Base-by-base conservation (phyloP, 2,329 filamentous ascomycete species). In the Phyllachora maydis region DNA sequence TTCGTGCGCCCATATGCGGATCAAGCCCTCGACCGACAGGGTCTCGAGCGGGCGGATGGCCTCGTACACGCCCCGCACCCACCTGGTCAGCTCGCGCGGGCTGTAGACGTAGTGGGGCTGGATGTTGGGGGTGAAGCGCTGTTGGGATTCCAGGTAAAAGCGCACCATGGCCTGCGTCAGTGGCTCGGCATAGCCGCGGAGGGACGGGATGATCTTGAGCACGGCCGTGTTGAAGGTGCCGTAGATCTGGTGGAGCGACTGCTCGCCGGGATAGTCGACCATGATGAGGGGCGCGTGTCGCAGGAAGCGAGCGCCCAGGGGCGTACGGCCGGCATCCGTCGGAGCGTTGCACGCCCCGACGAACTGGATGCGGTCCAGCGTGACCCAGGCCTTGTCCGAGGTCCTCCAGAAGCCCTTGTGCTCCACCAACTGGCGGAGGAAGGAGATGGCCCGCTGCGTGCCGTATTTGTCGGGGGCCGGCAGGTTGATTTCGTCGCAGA, bases 361-460 rank as follows among this genome's bases (percentile, higher is more conserved):
- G 35, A 99, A 99, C 43, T 99, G 88, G 39, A 99, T 95, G 21
- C 90, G 76, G 43, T 98, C 90, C 11, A 98, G 65, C 5, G 79
- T 90, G 23, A 98, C 88, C 88, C 88, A 99, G 4, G 77, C 82
- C 55, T 92, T 93, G 51, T 95, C 90, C 0, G 78, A 78, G 1
- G 90, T 92, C 35, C 85, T 68, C 90, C 90, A 99, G 65, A 98
- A 99, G 15, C 88, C 88, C 37, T 95, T 95, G 42, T 98, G 88
- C 47, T 99, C 88, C 23, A 99, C 83, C 31, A 99, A 69, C 46
- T 99, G 88, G 36, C 90, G 72, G 34, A 99, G 50, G 64, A 99
- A 98, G 5, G 88, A 90, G 33, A 98, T 98, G 16, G 88, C 88
- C 31, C 88, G 72, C 47, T 98, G 88, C 2, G 90, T 98, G 26